A percentile compares a stretch with the other conserved stretches of the same genome.
Conservation (phyloP, 2,329 filamentous ascomycete genomes). For the Colletotrichum camelliae region DNA sequence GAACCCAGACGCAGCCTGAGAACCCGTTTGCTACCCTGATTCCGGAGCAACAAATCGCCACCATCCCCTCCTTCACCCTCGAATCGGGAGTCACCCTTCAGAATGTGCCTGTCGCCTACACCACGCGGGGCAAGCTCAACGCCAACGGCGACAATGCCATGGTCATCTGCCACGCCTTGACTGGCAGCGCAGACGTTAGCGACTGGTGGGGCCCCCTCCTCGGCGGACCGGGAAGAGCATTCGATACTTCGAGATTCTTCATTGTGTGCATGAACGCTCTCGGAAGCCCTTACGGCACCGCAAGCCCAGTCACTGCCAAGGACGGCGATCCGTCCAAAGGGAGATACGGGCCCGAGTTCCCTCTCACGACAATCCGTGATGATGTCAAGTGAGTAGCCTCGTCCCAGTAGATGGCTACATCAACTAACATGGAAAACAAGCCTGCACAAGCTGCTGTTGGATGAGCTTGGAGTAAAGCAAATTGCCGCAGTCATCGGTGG, state of each 20-base stretch:
- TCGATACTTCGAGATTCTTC: conserved; percentile 84
- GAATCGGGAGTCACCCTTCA: conserved; percentile 86
- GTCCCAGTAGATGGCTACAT: conserved; percentile 61
- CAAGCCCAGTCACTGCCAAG: conserved; percentile 88
- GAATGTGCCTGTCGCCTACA: conserved; percentile 77
- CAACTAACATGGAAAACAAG: conserved; percentile 39
- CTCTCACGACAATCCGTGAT: conserved; percentile 91
- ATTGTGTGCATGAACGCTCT: conserved; percentile 86
- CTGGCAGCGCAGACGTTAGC: conserved; percentile 81
- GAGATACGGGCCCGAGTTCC: conserved; percentile 93
- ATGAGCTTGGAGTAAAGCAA: conserved; percentile 80
- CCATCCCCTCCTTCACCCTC: conserved; percentile 88
- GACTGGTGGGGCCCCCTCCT: conserved; percentile 91
- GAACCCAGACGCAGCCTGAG: conserved; percentile 75
- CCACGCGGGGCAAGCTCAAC: conserved; percentile 66
- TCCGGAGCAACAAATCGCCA: conserved; percentile 83
- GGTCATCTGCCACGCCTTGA: conserved; percentile 84
- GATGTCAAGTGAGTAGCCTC: conserved; percentile 80
- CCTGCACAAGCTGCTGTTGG: conserved; percentile 79
- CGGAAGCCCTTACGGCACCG: conserved; percentile 84
- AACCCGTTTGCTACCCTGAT: conserved; percentile 91
- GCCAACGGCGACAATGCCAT: conserved; percentile 68
- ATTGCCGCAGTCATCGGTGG: conserved; percentile 82
- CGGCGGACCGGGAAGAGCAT: conserved; percentile 77
- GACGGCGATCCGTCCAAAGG: conserved; percentile 78